phyloP scores from a whole-genome alignment of 768 basidiomycete species.

The Tricholoma flavovirens region DNA sequence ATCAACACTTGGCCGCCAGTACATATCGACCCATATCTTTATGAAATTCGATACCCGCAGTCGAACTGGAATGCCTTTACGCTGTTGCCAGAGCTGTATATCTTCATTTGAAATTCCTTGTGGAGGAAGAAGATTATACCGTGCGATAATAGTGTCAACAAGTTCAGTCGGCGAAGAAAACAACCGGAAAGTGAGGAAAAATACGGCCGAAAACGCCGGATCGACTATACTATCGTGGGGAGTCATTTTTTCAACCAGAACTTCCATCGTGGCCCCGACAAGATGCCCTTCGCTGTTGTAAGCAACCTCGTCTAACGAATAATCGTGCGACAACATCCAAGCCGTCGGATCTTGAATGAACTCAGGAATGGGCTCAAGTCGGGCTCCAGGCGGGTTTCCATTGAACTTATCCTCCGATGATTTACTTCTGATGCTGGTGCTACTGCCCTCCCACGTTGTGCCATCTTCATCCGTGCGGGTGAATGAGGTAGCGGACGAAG shows the following conservation, averaged over 20 bases:
- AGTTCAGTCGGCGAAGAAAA: constrained; percentile 79
- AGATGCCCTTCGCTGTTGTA: constrained; percentile 89
- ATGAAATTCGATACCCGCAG: constrained; percentile 89
- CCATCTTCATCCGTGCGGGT: constrained; percentile 48
- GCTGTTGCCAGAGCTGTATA: constrained; percentile 72
- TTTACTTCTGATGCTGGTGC: constrained; percentile 25
- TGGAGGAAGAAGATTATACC: constrained; percentile 79
- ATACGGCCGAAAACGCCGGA: constrained; percentile 78
- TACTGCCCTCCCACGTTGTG: constrained; percentile 58
- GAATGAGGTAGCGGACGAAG: constrained; percentile 44
- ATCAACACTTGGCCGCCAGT: constrained; percentile 82
- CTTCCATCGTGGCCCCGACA: constrained; percentile 84
- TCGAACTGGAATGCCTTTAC: constrained; percentile 86
- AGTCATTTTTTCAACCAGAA: constrained; percentile 95
- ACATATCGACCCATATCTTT: constrained; percentile 88
- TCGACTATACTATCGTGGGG: constrained; percentile 91
- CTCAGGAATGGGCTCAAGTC: constrained; percentile 38
- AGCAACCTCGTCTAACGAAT: constrained; percentile 76
- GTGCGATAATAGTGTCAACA: constrained; percentile 67
- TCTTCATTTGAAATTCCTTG: constrained; percentile 51
- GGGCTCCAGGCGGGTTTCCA: constrained; percentile 46
- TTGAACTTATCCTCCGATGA: constrained; percentile 50
- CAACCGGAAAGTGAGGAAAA: constrained; percentile 93
- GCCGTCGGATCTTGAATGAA: constrained; percentile 37
- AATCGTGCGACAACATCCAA: constrained; percentile 70